Conservation (phyloP, 148 eudicot genomes). For the Cornus suecica region DNA sequence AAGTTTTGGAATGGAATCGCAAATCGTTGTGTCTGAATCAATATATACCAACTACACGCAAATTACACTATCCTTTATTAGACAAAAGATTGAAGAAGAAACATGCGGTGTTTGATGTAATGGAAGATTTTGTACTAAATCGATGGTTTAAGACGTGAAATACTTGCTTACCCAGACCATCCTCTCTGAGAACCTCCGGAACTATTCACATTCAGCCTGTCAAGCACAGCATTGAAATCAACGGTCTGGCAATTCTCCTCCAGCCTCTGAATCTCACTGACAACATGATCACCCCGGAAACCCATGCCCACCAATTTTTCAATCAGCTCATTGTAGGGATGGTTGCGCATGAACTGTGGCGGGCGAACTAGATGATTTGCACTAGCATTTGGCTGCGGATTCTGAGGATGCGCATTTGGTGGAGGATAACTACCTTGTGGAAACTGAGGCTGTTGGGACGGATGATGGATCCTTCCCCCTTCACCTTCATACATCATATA, state of each 20-base stretch:
- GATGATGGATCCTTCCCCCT: constrained; percentile 51
- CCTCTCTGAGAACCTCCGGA: constrained; percentile 78
- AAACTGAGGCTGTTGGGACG: constrained; percentile 52
- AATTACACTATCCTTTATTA: constrained; percentile 41
- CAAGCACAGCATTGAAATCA: constrained; percentile 90
- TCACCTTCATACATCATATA: constrained; percentile 73
- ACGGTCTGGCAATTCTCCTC: constrained; percentile 87
- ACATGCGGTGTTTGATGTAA: constrained; percentile 13
- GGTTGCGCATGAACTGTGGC: constrained; percentile 59
- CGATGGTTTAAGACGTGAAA: not conserved
- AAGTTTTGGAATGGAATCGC: constrained; percentile 16
- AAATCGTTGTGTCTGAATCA: constrained; percentile 28
- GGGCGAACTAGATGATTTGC: constrained; percentile 49
- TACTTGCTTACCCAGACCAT: constrained; percentile 49
- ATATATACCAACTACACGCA: constrained; percentile 30
- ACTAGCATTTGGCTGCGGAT: constrained; percentile 41
- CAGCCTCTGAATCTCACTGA: constrained; percentile 82
- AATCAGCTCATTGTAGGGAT: constrained; percentile 83
- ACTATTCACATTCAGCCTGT: constrained; percentile 81
- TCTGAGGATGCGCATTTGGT: constrained; percentile 39
- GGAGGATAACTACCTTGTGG: constrained; percentile 63
- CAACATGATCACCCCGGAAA: constrained; percentile 82
- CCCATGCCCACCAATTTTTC: constrained; percentile 96
- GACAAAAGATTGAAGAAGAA: constrained; percentile 23
- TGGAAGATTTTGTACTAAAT: not conserved